Conservation (phyloP, 2,329 filamentous ascomycete species). For the Nemania bipapillata region DNA sequence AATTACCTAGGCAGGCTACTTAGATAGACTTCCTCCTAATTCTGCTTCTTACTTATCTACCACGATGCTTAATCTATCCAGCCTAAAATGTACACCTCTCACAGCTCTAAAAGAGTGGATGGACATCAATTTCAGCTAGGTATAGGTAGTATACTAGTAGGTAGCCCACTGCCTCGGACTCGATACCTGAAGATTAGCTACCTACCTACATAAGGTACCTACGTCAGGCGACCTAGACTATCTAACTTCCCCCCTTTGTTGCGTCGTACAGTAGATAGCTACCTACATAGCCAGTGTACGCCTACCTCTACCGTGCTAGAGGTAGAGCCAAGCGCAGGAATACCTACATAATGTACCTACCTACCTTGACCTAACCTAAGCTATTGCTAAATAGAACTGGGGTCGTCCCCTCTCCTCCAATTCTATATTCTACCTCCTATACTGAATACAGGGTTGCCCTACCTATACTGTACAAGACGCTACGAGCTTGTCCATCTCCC, state of each 20-base stretch:
- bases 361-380: background rate
- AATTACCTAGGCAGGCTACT: background rate
- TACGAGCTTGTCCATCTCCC: conserved; percentile 32
- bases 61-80: too few species aligned
- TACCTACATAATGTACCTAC: background rate
- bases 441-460: conserved; percentile 23
- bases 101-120: background rate
- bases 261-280: background rate
- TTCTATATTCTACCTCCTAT: conserved; percentile 8
- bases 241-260: background rate
- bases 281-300: background rate
- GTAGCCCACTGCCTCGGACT: background rate
- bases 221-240: background rate
- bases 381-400: conserved; percentile 19
- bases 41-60: too few species aligned
- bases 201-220: conserved; percentile 8
- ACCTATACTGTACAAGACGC: conserved; percentile 20
- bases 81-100: too few species aligned
- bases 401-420: conserved; percentile 37
- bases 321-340: conserved; percentile 17
- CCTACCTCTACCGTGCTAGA: background rate
- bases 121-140: background rate
- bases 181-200: background rate
- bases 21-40: background rate
- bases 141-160: background rate